Conservation (phyloP, 345 rosid genomes). For the Rhizophora apiculata region DNA sequence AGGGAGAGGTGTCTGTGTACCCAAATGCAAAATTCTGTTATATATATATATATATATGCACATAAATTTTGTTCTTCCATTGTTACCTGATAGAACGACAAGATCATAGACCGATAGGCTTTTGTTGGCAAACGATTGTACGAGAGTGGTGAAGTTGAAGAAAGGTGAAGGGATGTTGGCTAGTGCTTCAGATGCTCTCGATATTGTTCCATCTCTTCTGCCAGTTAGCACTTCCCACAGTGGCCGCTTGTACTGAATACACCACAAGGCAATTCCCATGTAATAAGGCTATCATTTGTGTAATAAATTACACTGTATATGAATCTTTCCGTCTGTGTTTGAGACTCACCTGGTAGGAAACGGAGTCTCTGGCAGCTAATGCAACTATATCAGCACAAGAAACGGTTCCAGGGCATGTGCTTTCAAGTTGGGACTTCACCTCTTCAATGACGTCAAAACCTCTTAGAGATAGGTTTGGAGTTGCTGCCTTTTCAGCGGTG, state of each 20-base stretch:
- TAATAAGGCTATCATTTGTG: no score
- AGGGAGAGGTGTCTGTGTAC: no score
- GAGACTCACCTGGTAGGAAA: conserved; percentile 44
- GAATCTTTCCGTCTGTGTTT: not conserved
- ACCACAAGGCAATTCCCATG: not conserved
- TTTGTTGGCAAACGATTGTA: conserved; percentile 30
- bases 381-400: conserved; percentile 68
- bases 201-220: conserved; percentile 63
- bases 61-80: no score
- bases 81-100: conserved; percentile 61
- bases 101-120: conserved; percentile 60
- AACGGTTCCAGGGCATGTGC: conserved; percentile 54
- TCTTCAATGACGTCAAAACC: conserved; percentile 58
- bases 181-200: conserved; percentile 36
- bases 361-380: conserved; percentile 53
- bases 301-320: no score
- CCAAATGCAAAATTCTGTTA: no score
- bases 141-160: conserved; percentile 46
- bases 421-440: conserved; percentile 49
- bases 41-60: no score
- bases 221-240: conserved; percentile 73
- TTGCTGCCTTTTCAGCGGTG: conserved; percentile 46
- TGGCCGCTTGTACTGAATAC: conserved; percentile 39
- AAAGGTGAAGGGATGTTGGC: conserved; percentile 56
- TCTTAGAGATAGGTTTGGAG: conserved; percentile 46